A percentile compares a stretch with the other conserved stretches of the same genome.
Evolutionary conservation across 208 protist genomes (phyloP).

Genomic region (Naegleria lovaniensis): DNA sequence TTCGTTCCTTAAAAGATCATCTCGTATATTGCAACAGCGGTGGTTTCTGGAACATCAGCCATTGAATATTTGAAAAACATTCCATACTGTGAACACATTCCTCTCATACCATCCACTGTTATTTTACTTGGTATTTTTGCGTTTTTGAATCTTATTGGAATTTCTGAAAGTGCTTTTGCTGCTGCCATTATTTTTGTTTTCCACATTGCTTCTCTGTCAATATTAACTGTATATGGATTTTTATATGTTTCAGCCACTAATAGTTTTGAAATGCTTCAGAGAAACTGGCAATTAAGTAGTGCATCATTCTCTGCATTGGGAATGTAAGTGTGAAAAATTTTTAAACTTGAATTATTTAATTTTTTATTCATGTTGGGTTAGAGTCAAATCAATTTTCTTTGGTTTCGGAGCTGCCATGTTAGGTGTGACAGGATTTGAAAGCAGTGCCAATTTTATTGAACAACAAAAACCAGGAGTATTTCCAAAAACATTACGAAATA

Average conservation of each 20-base stretch:
- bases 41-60: conserved; percentile 50
- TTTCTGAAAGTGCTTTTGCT: conserved; percentile 57
- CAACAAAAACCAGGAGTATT: conserved; percentile 68
- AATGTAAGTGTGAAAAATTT: background rate
- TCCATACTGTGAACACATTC: conserved; percentile 36
- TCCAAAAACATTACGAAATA: conserved; percentile 66
- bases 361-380: background rate
- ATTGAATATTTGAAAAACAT: conserved; percentile 47
- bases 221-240: conserved; percentile 49
- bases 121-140: conserved; percentile 56
- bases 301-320: background rate
- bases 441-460: conserved; percentile 71
- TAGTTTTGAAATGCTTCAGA: background rate
- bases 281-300: background rate
- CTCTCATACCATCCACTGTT: conserved; percentile 49
- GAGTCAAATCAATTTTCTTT: conserved; percentile 53
- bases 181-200: conserved; percentile 60
- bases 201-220: conserved; percentile 53
- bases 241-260: conserved; percentile 28
- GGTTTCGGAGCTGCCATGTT: conserved; percentile 66
- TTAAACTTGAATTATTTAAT: background rate
- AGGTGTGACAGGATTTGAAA: conserved; percentile 75
- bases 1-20: conserved; percentile 2
- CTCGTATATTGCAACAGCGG: conserved; percentile 62
- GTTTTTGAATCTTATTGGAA: conserved; percentile 54